phyloP scores from a whole-genome alignment of 192 early-diverging fungal species.

The Powellomyces hirtus region DNA sequence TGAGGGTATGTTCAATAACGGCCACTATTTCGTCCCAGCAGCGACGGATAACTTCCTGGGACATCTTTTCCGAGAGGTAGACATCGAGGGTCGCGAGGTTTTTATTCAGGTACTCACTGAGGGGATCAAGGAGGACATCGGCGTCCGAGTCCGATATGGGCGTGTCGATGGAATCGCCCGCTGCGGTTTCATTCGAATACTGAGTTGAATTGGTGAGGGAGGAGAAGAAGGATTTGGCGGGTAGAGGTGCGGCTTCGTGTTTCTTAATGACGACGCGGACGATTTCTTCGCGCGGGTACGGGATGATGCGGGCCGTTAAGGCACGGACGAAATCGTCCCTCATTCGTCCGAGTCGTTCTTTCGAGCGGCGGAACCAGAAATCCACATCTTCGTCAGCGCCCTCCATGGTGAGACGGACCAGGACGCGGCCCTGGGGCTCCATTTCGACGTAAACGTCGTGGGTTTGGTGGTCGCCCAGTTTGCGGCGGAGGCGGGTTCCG shows the following conservation, averaged over 20 bases:
- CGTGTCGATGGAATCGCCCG: constrained; percentile 34
- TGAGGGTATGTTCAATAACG: constrained; percentile 35
- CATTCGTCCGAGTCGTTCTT: constrained; percentile 48
- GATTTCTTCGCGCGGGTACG: constrained; percentile 43
- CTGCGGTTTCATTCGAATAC: constrained; percentile 48
- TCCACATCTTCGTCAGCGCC: constrained; percentile 58
- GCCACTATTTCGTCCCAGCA: constrained; percentile 53
- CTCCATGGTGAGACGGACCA: constrained; percentile 54
- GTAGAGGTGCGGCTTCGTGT: constrained; percentile 50
- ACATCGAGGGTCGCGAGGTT: constrained; percentile 50
- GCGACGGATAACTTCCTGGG: constrained; percentile 57
- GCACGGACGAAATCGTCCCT: constrained; percentile 51
- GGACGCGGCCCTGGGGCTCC: constrained; percentile 55
- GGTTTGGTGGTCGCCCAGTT: constrained; percentile 53
- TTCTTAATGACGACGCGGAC: constrained; percentile 45
- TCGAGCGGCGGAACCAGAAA: constrained; percentile 52
- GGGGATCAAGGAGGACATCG: constrained; percentile 40
- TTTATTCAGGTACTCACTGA: constrained; percentile 57
- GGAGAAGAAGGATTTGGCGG: constrained; percentile 44
- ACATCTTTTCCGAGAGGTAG: constrained; percentile 45
- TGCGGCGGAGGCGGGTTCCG: constrained; percentile 40
- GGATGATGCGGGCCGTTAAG: constrained; percentile 42
- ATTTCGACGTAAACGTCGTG: constrained; percentile 58
- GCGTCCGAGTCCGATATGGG: constrained; percentile 36
- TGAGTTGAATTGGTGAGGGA: constrained; percentile 38